Base-by-base conservation (phyloP, 2,329 filamentous ascomycete genomes). In the Conoideocrella luteorostrata region DNA sequence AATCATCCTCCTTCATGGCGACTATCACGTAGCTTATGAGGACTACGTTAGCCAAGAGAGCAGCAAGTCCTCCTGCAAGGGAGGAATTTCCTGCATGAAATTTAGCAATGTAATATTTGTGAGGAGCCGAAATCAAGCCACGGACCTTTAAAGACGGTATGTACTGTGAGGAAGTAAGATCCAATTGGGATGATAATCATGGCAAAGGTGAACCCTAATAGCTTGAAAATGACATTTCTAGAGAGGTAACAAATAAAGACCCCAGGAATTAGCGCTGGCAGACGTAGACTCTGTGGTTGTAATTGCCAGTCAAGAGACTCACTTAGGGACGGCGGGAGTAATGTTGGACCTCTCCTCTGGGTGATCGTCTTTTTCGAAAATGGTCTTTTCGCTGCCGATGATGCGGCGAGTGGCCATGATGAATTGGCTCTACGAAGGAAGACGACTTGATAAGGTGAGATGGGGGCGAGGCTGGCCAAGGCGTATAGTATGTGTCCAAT, bases 111-210 rank as follows among this genome's bases (percentile, higher is more conserved):
- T n/a, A 5, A 35, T 12, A 13, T 39, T 7, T n/a, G 15, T 18
- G 11, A 5, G 13, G 10, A 24, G 28, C 44, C 33, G 46, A 39
- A 34, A 39, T n/a, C n/a, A n/a, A n/a, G 38, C 28, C 39, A 28
- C 43, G 35, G 68, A 90, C 91, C 90, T 54, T 73, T 71, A 66
- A 95, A 96, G 22, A 96, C 55, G 1, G 72, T 76, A 58, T 90
- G 77, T 22, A 95, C 74, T 0, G 86, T 86, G 36, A 86, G 57
- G 63, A 94, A 98, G 66, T 96, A 98, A 33, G 86, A 88, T 32
- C 87, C 83, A 54, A 98, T 88, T 12, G 93, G 93, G 17, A 86
- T 67, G 13, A 85, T 77, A 47, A 96, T 77, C 91, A 98, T 97
- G 60, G 89, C 90, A 30, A 90, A 71, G 0, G 90, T 95, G 68